Conservation (phyloP, 2,329 filamentous ascomycete species). For the Apiospora marii region DNA sequence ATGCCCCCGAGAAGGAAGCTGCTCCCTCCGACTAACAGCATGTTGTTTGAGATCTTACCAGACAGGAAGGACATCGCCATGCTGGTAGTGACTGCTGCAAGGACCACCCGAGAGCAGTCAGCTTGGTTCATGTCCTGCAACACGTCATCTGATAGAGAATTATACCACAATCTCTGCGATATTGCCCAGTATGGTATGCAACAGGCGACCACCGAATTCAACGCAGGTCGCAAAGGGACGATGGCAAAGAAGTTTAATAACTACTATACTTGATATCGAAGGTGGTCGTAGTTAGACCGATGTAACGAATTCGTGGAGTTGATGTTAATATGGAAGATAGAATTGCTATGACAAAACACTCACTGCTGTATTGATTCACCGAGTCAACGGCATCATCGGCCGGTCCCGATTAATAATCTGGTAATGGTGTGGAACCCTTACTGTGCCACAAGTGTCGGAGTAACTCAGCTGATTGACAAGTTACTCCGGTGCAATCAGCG, state of each 20-base stretch:
- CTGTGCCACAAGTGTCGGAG: no score
- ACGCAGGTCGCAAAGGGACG: background rate
- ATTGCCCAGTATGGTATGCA: background rate
- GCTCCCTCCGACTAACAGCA: background rate
- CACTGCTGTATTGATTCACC: no score
- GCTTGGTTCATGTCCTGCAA: background rate
- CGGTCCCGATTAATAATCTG: no score
- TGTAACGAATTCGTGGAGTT: no score
- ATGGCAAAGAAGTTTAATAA: background rate
- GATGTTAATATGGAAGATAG: no score
- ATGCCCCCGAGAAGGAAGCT: background rate
- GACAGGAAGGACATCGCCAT: background rate
- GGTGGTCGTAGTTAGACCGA: no score
- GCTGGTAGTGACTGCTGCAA: background rate
- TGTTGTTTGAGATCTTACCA: background rate
- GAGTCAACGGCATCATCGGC: no score
- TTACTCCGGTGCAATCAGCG: no score
- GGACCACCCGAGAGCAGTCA: background rate
- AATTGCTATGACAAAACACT: no score
- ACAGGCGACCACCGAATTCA: background rate
- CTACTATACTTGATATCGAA: no score
- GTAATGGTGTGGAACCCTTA: no score
- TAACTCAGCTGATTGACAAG: no score
- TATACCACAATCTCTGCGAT: background rate
- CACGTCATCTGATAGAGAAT: background rate